A percentile compares a stretch with the other conserved stretches of the same genome.
These are phyloP conservation scores for Capsicum pubescens DNA, from an alignment of 257 asterid genomes.

Conservation along the genomic window DNA sequence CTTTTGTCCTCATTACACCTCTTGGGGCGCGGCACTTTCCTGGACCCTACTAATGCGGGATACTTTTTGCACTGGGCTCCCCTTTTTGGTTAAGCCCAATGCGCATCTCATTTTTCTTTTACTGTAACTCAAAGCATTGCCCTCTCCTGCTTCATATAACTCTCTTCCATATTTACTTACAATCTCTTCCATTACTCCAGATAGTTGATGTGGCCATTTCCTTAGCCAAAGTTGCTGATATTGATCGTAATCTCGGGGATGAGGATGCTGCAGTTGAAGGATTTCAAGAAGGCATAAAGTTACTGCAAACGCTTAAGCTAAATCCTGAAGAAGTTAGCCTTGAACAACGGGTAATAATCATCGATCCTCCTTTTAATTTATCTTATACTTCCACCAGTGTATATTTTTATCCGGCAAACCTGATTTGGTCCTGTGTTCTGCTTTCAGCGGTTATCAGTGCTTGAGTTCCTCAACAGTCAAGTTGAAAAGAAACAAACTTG, in stretches of 20 bases:
- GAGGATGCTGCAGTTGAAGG: slow-evolving; percentile 66
- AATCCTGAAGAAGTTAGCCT: slow-evolving; percentile 59
- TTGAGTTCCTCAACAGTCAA: slow-evolving; percentile 74
- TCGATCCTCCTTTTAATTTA: neutral
- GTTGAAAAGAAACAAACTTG: slow-evolving; percentile 45
- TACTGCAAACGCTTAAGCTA: slow-evolving; percentile 60
- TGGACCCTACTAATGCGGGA: too few species aligned
- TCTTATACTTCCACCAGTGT: neutral
- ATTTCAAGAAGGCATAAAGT: slow-evolving; percentile 76
- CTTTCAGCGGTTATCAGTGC: slow-evolving; percentile 79
- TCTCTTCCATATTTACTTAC: neutral
- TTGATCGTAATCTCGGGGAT: slow-evolving; percentile 78
- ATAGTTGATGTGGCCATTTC: slow-evolving; percentile 76
- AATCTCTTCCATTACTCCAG: slow-evolving; percentile 41
- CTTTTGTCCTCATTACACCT: neutral
- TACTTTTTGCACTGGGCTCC: too few species aligned
- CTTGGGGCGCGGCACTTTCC: too few species aligned
- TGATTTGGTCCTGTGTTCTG: slow-evolving; percentile 8
- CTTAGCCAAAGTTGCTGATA: slow-evolving; percentile 93
- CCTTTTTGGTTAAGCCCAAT: too few species aligned
- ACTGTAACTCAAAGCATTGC: neutral
- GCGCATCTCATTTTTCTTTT: neutral
- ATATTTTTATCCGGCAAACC: neutral
- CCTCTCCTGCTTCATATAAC: slow-evolving; percentile 30
- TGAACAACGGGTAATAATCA: slow-evolving; percentile 67